Evolutionary conservation across 139 green algal genomes (phyloP).

Genomic region (Chlorella sp.): DNA sequence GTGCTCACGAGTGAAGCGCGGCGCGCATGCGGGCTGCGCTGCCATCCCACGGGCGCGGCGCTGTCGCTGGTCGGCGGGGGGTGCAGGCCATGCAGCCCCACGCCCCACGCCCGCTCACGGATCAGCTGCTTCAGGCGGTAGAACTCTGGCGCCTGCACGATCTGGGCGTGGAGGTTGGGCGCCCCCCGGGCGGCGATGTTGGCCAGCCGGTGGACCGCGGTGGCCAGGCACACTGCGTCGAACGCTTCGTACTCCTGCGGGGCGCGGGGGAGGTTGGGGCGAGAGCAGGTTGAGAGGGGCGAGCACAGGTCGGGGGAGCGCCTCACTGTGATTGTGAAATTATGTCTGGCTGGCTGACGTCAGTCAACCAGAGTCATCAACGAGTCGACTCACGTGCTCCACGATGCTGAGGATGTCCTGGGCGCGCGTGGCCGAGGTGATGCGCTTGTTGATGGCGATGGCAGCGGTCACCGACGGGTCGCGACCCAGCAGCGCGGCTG

Average conservation of each 20-base stretch:
- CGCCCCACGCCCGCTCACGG: neutral
- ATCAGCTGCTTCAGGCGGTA: constrained; percentile 35
- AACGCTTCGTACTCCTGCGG: constrained; percentile 32
- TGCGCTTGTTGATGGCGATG: constrained; percentile 52
- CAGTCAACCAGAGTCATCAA: neutral
- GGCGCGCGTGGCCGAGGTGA: constrained; percentile 21
- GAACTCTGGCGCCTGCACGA: constrained; percentile 41
- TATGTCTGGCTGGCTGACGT: neutral
- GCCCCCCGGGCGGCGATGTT: constrained; percentile 27
- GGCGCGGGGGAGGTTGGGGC: neutral
- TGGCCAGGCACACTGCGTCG: constrained; percentile 56
- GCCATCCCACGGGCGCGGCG: neutral
- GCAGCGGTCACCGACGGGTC: constrained; percentile 16
- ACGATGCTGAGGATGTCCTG: constrained; percentile 29
- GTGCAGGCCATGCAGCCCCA: neutral
- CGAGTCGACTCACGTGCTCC: constrained; percentile 1
- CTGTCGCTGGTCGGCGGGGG: neutral
- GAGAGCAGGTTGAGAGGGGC: neutral
- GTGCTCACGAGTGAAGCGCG: neutral
- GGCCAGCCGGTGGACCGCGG: constrained; percentile 52
- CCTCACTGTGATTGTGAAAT: too few species aligned
- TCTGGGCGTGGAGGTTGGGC: constrained; percentile 26
- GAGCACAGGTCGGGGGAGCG: neutral
- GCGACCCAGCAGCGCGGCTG: too few species aligned
- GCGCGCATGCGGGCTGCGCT: neutral